A percentile compares a stretch with the other conserved stretches of the same genome.
Evolutionary conservation across 768 basidiomycete genomes (phyloP).

Genomic region (Solioccasus polychromus): DNA sequence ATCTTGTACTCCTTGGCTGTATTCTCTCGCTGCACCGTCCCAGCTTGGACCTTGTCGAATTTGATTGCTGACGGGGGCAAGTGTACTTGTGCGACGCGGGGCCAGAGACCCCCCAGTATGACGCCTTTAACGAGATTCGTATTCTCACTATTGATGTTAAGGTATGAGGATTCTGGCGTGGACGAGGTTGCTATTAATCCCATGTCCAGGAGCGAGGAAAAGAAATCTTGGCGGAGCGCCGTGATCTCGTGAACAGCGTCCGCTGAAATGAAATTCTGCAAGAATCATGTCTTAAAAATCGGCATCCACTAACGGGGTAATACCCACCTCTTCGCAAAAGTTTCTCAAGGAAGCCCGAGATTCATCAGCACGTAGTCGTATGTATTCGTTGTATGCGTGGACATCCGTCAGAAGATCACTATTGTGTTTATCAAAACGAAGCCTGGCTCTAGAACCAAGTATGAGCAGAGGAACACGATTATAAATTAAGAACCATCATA

Average conservation of each 20-base stretch:
- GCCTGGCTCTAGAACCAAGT: conserved; percentile 54
- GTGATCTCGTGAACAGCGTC: conserved; percentile 75
- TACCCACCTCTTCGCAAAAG: conserved; percentile 70
- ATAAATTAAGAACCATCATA: conserved; percentile 31
- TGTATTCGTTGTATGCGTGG: conserved; percentile 67
- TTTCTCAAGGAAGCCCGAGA: conserved; percentile 41
- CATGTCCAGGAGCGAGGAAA: conserved; percentile 62
- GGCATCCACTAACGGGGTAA: too few species aligned
- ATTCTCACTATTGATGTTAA: conserved; percentile 66
- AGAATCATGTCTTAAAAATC: not conserved
- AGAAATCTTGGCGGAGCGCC: conserved; percentile 74
- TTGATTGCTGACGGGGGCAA: conserved; percentile 72
- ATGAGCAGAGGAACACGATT: conserved; percentile 1
- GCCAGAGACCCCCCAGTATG: conserved; percentile 85
- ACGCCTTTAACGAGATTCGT: conserved; percentile 80
- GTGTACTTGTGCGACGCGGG: conserved; percentile 72
- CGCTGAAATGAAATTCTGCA: conserved; percentile 79
- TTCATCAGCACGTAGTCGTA: conserved; percentile 47
- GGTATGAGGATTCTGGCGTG: conserved; percentile 42
- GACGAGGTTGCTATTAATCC: conserved; percentile 60
- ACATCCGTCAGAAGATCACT: conserved; percentile 87
- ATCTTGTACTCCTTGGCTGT: conserved; percentile 82
- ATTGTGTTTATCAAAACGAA: conserved; percentile 62
- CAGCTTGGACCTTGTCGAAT: conserved; percentile 83
- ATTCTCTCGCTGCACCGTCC: conserved; percentile 82